These are phyloP conservation scores for Capronia epimyces DNA, from an alignment of 2,329 filamentous ascomycete species.

Conservation along the genomic window DNA sequence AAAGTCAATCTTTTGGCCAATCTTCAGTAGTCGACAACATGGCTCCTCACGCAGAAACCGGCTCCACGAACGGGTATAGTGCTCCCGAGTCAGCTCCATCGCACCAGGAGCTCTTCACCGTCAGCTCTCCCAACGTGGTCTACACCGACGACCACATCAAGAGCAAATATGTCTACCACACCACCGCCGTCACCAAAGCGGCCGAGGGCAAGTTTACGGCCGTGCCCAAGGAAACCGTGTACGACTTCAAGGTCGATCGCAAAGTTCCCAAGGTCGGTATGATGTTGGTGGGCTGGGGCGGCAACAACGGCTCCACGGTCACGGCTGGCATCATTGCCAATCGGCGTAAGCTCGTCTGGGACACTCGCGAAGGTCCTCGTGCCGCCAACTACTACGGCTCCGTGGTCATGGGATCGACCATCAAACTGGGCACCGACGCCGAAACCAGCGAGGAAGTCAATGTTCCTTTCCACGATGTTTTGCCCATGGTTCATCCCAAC, in stretches of 20 bases:
- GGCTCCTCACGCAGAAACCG: constrained; percentile 80
- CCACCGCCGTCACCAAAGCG: constrained; percentile 70
- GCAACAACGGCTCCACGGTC: constrained; percentile 96
- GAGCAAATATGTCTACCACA: constrained; percentile 94
- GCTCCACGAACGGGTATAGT: constrained; percentile 54
- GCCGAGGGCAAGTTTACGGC: constrained; percentile 73
- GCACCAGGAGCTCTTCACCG: constrained; percentile 65
- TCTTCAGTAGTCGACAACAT: constrained; percentile 49
- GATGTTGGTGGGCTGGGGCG: constrained; percentile 97
- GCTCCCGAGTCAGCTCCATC: constrained; percentile 36
- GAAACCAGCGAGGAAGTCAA: constrained; percentile 85
- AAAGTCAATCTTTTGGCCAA: no score
- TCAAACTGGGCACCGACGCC: constrained; percentile 88
- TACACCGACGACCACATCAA: constrained; percentile 86
- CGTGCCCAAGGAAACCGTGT: constrained; percentile 78
- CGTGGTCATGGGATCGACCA: constrained; percentile 91
- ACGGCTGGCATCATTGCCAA: constrained; percentile 97
- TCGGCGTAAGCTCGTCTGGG: constrained; percentile 77
- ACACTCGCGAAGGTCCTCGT: constrained; percentile 82
- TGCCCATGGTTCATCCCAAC: constrained; percentile 96
- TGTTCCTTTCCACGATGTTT: constrained; percentile 86
- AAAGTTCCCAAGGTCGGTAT: constrained; percentile 88
- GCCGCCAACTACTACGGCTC: constrained; percentile 97
- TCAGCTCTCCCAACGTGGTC: constrained; percentile 84
- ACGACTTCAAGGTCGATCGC: constrained; percentile 97